Evolutionary conservation across 179 eudicot species (phyloP), one percentile per base, ranked within the genome.

Genomic region (Spinacia oleracea): DNA sequence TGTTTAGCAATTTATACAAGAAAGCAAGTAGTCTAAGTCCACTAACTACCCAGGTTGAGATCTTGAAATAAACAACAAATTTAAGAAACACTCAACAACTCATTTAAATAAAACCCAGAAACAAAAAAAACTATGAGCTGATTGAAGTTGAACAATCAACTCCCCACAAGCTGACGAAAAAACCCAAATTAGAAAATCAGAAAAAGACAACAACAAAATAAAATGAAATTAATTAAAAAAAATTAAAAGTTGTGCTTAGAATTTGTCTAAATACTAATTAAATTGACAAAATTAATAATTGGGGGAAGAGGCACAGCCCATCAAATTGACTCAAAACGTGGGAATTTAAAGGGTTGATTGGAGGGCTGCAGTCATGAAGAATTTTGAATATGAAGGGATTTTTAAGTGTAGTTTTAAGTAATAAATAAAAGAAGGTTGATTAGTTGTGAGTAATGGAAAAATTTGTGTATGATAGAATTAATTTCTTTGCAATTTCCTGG

Each of bases 71-170:
- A 80, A 67, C 66, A 83, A 80, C 15, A 23, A 50, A 77, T 75
- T 23, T 35, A 70, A 76, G 46, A 65, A 70, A 1, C 15, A 50
- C 31, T 73, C 78, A 80, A 62, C 73, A 77, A 66, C 73, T 62
- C 72, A 77, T 60, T 77, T 43, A 70, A 71, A 70, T n/a, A n/a
- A 70, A 62, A 59, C 76, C 76, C 68, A 69, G 32, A 29, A 73
- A 66, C 48, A 56, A 40, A 55, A 27, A 35, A 77, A 63, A 31
- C 0, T 62, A 59, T 46, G 70, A 66, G 59, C 67, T 42, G 63
- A 51, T 58, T 32, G 73, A 78, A 73, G 68, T 77, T 78, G 63
- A 82, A 82, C 60, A 82, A 69, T 74, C 82, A 82, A 73, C 58
- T 21, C 10, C 21, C 10, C 58, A 65, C 70, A 70, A 81, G 40